Evolutionary conservation across 2,329 filamentous ascomycete species (phyloP).

Genomic region (Coleophoma cylindrospora): DNA sequence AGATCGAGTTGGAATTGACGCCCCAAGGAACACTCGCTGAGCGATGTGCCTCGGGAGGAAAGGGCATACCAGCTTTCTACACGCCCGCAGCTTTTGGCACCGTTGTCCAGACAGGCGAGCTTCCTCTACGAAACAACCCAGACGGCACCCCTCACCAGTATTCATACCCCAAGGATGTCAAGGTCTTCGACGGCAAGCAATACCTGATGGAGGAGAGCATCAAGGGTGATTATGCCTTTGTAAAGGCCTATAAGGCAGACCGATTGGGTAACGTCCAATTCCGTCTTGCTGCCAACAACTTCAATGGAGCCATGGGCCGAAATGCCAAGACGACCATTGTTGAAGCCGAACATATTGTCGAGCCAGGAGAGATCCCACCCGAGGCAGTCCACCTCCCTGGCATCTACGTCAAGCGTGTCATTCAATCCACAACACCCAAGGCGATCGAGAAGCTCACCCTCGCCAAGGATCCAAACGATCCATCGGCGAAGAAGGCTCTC

Average conservation of each 20-base stretch:
- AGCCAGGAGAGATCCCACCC: conserved; percentile 79
- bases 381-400: conserved; percentile 83
- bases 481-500: conserved; percentile 23
- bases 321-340: conserved; percentile 90
- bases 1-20: conserved; percentile 86
- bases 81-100: conserved; percentile 84
- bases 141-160: conserved; percentile 73
- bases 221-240: conserved; percentile 84
- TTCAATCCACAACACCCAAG: conserved; percentile 76
- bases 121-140: conserved; percentile 75
- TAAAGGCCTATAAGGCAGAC: conserved; percentile 92
- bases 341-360: conserved; percentile 88
- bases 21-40: conserved; percentile 91
- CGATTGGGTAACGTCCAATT: conserved; percentile 89
- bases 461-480: conserved; percentile 47
- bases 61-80: conserved; percentile 89
- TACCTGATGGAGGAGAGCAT: conserved; percentile 90
- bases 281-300: conserved; percentile 82
- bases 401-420: conserved; percentile 86
- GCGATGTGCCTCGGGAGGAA: conserved; percentile 79
- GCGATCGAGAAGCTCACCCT: conserved; percentile 83
- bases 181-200: conserved; percentile 84
- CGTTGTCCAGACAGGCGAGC: conserved; percentile 77
- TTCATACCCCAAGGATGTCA: conserved; percentile 80
- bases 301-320: conserved; percentile 90